Evolutionary conservation across 495 filamentous ascomycete species (phyloP).

Genomic region (Neurospora sp.): DNA sequence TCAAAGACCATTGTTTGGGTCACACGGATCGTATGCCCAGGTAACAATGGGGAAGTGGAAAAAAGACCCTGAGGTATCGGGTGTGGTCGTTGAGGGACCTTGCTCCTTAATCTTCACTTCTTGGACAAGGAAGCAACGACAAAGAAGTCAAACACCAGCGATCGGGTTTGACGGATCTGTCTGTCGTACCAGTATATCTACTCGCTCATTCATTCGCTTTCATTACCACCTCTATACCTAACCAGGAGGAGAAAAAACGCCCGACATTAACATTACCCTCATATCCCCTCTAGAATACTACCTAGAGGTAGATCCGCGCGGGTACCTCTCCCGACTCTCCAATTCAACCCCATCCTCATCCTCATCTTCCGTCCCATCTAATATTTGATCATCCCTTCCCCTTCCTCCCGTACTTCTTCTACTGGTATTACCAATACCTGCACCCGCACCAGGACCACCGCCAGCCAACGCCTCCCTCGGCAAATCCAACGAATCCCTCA

Average conservation of each 20-base stretch:
- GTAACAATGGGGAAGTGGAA: background rate
- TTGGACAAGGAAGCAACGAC: background rate
- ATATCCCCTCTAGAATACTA: background rate
- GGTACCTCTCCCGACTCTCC: conserved; percentile 27
- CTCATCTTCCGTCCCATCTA: conserved; percentile 57
- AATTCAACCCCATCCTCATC: conserved; percentile 52
- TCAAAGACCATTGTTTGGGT: background rate
- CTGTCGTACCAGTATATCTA: background rate
- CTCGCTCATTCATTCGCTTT: background rate
- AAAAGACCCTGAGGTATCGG: background rate
- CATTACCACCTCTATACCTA: background rate
- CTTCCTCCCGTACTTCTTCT: conserved; percentile 3
- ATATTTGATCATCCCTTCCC: conserved; percentile 29
- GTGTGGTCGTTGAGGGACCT: background rate
- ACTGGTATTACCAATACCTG: conserved; percentile 3
- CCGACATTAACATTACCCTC: background rate
- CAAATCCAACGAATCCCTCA: conserved; percentile 28
- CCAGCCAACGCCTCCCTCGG: conserved; percentile 1
- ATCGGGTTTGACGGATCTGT: background rate
- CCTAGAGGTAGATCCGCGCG: background rate
- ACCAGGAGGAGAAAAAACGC: background rate
- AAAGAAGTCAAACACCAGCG: background rate
- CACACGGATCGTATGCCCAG: background rate
- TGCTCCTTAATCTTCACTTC: too few species aligned
- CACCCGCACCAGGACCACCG: background rate